phyloP scores from a whole-genome alignment of 352 stramenopile species.

The Phytophthora meadii region DNA sequence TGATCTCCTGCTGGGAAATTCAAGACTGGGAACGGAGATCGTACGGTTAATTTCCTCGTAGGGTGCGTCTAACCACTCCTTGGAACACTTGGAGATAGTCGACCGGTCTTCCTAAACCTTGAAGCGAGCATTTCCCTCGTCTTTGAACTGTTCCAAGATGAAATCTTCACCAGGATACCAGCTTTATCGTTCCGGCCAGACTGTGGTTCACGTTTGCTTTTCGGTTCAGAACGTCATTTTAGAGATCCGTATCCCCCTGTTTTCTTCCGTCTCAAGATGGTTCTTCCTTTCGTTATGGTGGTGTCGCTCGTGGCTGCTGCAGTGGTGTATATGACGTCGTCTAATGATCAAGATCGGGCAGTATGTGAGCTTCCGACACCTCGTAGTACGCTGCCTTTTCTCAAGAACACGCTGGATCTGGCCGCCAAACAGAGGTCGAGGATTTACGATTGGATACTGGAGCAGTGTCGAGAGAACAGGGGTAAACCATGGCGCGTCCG shows the following conservation, averaged over 20 bases:
- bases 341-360: conserved; percentile 34
- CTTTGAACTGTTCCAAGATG: too few relatives aligned
- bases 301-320: conserved; percentile 28
- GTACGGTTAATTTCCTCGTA: background rate
- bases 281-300: conserved; percentile 30
- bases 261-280: background rate
- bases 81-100: conserved; percentile 6
- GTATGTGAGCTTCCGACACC: conserved; percentile 47
- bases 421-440: conserved; percentile 45
- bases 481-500: conserved; percentile 53
- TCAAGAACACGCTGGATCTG: conserved; percentile 69
- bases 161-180: too few relatives aligned
- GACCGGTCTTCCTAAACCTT: background rate
- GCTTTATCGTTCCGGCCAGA: background rate
- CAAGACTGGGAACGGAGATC: conserved; percentile 6
- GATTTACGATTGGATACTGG: conserved; percentile 68
- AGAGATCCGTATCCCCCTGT: background rate
- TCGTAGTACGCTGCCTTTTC: conserved; percentile 50
- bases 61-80: conserved; percentile 3
- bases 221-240: conserved; percentile 19
- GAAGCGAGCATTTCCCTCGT: too few relatives aligned
- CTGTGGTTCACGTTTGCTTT: background rate
- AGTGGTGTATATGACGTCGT: conserved; percentile 36
- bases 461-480: conserved; percentile 50
- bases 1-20: conserved; percentile 11